Conservation (phyloP, 805 yeast species). For the Pichia deserticola region DNA sequence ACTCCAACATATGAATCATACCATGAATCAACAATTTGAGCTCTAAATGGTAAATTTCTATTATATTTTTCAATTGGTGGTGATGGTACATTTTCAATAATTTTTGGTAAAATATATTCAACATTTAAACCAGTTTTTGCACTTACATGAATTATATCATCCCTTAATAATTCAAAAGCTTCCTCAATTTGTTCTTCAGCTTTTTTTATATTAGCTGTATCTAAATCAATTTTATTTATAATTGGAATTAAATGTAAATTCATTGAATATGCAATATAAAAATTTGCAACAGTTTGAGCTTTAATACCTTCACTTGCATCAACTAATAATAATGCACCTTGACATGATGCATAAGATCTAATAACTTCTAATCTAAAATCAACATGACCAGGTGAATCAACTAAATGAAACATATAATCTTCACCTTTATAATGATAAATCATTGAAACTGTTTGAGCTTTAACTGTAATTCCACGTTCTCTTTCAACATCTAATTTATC, state of each 20-base stretch:
- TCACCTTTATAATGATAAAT: constrained; percentile 57
- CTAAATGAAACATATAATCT: constrained; percentile 81
- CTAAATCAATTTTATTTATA: constrained; percentile 85
- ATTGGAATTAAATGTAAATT: constrained; percentile 78
- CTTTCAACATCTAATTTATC: constrained; percentile 92
- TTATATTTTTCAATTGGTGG: constrained; percentile 37
- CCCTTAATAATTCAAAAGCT: constrained; percentile 70
- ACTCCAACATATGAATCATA: constrained; percentile 91
- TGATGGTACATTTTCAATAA: constrained; percentile 69
- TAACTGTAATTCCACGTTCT: constrained; percentile 94
- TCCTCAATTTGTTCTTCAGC: constrained; percentile 81
- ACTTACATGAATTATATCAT: constrained; percentile 75
- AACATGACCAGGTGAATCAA: constrained; percentile 97
- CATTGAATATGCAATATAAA: constrained; percentile 81
- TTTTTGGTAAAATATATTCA: constrained; percentile 68
- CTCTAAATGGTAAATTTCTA: constrained; percentile 46
- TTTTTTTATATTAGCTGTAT: constrained; percentile 73
- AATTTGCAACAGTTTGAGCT: constrained; percentile 98
- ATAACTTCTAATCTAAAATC: constrained; percentile 93
- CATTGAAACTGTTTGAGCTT: constrained; percentile 96
- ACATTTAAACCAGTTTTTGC: constrained; percentile 89
- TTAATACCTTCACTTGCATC: constrained; percentile 97
- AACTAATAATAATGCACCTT: constrained; percentile 82
- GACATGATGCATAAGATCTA: constrained; percentile 91
- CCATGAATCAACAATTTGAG: constrained; percentile 94